These are phyloP conservation scores for Kalmanozyma brasiliensis DNA, from an alignment of 1,284 basidiomycete species.

Conservation along the genomic window DNA sequence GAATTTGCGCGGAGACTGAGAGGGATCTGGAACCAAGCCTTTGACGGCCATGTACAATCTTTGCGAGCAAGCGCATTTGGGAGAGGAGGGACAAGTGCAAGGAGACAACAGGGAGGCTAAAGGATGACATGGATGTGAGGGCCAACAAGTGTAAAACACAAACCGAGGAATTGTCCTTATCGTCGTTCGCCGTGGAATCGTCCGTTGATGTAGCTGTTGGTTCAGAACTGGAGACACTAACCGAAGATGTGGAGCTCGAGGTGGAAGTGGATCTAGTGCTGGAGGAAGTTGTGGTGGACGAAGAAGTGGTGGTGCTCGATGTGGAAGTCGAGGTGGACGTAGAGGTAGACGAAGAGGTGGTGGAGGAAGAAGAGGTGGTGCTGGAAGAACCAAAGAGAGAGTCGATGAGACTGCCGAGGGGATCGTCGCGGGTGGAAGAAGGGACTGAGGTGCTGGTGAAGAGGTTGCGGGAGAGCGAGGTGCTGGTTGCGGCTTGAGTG, in stretches of 20 bases:
- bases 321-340: slow-evolving; percentile 19
- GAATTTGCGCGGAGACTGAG: neutral
- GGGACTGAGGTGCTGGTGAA: slow-evolving; percentile 17
- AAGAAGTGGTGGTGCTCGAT: slow-evolving; percentile 21
- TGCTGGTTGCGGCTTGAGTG: slow-evolving; percentile 14
- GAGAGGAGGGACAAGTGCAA: slow-evolving; percentile 21
- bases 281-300: slow-evolving; percentile 26
- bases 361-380: slow-evolving; percentile 5
- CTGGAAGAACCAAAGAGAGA: neutral
- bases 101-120: slow-evolving; percentile 25
- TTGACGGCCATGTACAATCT: slow-evolving; percentile 9
- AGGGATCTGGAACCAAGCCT: neutral
- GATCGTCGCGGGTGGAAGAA: slow-evolving; percentile 4
- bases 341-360: slow-evolving; percentile 17
- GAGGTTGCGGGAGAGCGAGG: slow-evolving; percentile 18
- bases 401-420: slow-evolving; percentile 4
- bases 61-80: slow-evolving; percentile 27
- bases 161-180: slow-evolving; percentile 14
- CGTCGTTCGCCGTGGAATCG: neutral
- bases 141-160: slow-evolving; percentile 21
- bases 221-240: slow-evolving; percentile 33
- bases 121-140: slow-evolving; percentile 15
- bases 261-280: slow-evolving; percentile 28
- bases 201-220: slow-evolving; percentile 14
- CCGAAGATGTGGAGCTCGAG: slow-evolving; percentile 21